Evolutionary conservation across 179 eudicot genomes (phyloP), one percentile per base, ranked within the genome.

Genomic region (Corrigiola litoralis): DNA sequence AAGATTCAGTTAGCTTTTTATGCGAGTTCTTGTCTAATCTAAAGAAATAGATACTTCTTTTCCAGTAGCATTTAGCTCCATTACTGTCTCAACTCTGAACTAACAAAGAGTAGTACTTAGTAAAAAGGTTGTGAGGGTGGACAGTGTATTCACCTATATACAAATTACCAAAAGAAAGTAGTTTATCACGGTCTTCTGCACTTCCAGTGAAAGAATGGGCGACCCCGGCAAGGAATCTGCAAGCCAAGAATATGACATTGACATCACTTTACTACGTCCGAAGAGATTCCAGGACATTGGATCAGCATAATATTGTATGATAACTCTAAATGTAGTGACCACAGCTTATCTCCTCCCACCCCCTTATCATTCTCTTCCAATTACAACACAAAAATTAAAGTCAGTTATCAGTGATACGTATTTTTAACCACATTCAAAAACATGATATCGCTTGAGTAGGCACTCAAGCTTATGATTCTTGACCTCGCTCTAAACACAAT

Each of bases 131-230:
- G 59, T 33, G 41, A 12, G 3, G 27, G 32, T 49, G 53, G 41
- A 23, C 12, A 27, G 33, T 18, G 47, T 7, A 63, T 65, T 65
- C 58, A 90, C 99, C 99, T 83, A 95, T 78, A 67, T 77, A 91
- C 69, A 95, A 73, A 69, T 91, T 81, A 54, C 61, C 68, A 76
- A 91, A 95, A 56, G 90, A 77, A 59, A 95, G 85, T 58, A 95
- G 84, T 75, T 76, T 83, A 74, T 91, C 96, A 47, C 86, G 82
- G 47, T 95, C 99, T 72, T 86, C 92, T 34, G 88, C 88, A 70
- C 77, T 80, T 62, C 96, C 99, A 73, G 96, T 95, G 71, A 95
- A 95, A 44, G 99, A 91, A 82, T 95, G 97, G 47, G 81, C 88
- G 69, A 91, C 97, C 52, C 99, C 99, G 71, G 82, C 82, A 67